Percentiles rank a stretch among this genome's conserved stretches.
Conservation (phyloP, 768 basidiomycete species). For the Mycena floridula region DNA sequence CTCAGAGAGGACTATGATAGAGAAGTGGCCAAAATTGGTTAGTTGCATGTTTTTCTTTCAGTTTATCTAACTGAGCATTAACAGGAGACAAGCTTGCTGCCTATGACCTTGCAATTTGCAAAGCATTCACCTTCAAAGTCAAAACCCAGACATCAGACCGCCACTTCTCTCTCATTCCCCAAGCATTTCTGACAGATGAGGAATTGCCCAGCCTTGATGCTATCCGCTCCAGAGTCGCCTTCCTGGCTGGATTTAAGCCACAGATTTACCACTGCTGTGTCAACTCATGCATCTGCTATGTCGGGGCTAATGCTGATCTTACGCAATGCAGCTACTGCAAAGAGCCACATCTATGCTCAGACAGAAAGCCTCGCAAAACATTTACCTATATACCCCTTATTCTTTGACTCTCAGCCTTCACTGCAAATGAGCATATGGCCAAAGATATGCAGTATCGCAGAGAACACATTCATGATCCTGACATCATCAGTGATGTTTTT, state of each 20-base stretch:
- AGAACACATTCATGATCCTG: constrained; percentile 13
- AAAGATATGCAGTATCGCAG: constrained; percentile 19
- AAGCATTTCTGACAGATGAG: not conserved
- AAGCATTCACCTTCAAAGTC: no score
- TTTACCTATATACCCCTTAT: constrained; percentile 35
- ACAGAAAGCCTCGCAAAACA: constrained; percentile 14
- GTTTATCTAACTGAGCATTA: no score
- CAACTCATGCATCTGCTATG: constrained; percentile 33
- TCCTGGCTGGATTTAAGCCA: constrained; percentile 20
- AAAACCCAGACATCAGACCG: no score
- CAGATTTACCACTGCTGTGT: constrained; percentile 23
- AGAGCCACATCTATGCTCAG: constrained; percentile 15
- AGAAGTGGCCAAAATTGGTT: no score
- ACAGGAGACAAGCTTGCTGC: no score
- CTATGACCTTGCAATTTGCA: no score
- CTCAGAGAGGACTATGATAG: no score
- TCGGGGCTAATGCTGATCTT: constrained; percentile 21
- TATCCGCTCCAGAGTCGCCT: constrained; percentile 6
- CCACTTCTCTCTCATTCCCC: not conserved
- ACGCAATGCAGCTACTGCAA: constrained; percentile 30
- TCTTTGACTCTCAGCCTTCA: constrained; percentile 22
- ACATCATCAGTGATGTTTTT: constrained; percentile 26
- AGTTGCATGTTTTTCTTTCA: no score
- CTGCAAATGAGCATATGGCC: constrained; percentile 13
- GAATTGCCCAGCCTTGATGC: not conserved